phyloP scores from a whole-genome alignment of 2,329 filamentous ascomycete species.

The Aureobasidium sp. region DNA sequence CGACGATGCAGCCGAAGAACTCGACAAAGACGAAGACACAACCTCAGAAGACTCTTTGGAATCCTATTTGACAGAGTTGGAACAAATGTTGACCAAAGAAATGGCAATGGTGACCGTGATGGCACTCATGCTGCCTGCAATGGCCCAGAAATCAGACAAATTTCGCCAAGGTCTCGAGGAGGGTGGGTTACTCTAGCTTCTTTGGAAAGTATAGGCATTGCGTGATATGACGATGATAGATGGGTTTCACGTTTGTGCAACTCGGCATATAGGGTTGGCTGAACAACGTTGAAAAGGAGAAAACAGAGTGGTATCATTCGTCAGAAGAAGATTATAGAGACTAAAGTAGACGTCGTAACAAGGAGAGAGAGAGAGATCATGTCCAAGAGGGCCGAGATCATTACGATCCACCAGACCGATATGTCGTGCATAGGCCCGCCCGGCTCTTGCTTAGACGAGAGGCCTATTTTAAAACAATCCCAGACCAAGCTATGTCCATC shows the following conservation, averaged over 20 bases:
- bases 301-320: slow-evolving; percentile 11
- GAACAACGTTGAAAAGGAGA: background rate
- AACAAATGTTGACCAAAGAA: background rate
- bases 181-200: background rate
- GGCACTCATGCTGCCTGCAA: background rate
- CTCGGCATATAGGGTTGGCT: background rate
- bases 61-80: background rate
- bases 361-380: background rate
- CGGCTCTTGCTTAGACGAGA: background rate
- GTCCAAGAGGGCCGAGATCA: background rate
- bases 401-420: no score
- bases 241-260: background rate
- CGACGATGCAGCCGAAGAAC: background rate
- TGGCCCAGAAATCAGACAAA: background rate
- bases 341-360: background rate
- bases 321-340: background rate
- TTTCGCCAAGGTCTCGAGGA: background rate
- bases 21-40: background rate
- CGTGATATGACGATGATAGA: no score
- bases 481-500: background rate
- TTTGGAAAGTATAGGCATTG: background rate
- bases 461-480: background rate
- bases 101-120: background rate
- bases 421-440: no score
- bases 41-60: background rate